Conservation (phyloP, 2,329 filamentous ascomycete species). For the Lachnellula occidentalis region DNA sequence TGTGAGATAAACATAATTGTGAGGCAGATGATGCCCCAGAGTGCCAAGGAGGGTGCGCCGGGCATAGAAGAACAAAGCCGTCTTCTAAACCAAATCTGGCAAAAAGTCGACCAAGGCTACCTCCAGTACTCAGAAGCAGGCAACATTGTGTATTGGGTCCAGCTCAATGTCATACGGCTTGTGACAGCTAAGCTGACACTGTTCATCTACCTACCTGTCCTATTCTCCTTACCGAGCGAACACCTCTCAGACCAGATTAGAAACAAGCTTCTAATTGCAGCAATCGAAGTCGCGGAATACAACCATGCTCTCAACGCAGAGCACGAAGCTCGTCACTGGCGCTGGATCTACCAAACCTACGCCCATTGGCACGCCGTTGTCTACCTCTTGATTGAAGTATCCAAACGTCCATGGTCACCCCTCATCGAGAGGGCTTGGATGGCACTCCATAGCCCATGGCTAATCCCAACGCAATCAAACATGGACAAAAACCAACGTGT, state of each 20-base stretch:
- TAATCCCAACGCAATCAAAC: slow-evolving; percentile 16
- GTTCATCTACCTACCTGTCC: slow-evolving; percentile 46
- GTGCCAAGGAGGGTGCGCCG: slow-evolving; percentile 27
- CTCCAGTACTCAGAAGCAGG: slow-evolving; percentile 35
- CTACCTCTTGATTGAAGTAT: slow-evolving; percentile 34
- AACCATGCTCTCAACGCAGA: slow-evolving; percentile 49
- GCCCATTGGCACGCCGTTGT: slow-evolving; percentile 37
- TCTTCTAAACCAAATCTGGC: slow-evolving; percentile 42
- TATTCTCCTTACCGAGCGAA: slow-evolving; percentile 39
- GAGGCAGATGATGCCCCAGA: slow-evolving; percentile 29
- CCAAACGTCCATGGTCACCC: slow-evolving; percentile 30
- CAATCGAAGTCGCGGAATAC: slow-evolving; percentile 52
- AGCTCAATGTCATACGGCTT: slow-evolving; percentile 38
- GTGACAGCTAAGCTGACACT: slow-evolving; percentile 51
- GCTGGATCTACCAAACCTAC: slow-evolving; percentile 36
- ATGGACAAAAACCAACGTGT: slow-evolving; percentile 44
- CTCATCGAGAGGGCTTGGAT: slow-evolving; percentile 35
- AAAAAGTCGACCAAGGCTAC: slow-evolving; percentile 38
- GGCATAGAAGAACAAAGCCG: slow-evolving; percentile 38
- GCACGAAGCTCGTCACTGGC: slow-evolving; percentile 37
- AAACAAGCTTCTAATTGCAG: slow-evolving; percentile 43
- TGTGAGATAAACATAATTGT: slow-evolving; percentile 4
- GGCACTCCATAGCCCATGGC: slow-evolving; percentile 29
- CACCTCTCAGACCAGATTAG: slow-evolving; percentile 36
- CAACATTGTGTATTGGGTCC: slow-evolving; percentile 36